Evolutionary conservation across 2,329 filamentous ascomycete species (phyloP).

Genomic region (Fusarium sp.): DNA sequence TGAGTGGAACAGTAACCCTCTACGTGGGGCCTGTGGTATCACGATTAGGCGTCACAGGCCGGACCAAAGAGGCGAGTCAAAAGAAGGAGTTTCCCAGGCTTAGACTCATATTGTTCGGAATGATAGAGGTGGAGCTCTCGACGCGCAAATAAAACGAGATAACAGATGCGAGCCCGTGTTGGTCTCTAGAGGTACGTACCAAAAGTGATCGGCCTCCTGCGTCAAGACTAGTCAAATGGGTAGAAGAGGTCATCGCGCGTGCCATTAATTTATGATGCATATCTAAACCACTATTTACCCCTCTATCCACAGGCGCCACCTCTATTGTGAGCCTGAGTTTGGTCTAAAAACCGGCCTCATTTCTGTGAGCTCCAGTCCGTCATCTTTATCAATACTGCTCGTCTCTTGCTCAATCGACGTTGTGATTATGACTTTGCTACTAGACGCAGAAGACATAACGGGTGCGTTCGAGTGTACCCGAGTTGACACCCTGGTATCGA

Average conservation of each 20-base stretch:
- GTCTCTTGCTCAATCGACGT: not conserved
- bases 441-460: not conserved
- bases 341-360: not conserved
- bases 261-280: rapidly evolving
- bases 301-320: rapidly evolving
- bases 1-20: too few relatives aligned
- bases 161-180: too few relatives aligned
- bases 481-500: not conserved
- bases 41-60: too few relatives aligned
- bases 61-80: too few relatives aligned
- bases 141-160: too few relatives aligned
- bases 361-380: not conserved
- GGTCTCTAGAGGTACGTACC: too few relatives aligned
- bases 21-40: too few relatives aligned
- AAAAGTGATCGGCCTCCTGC: too few relatives aligned
- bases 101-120: too few relatives aligned
- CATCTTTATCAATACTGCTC: not conserved
- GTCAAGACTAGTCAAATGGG: not conserved
- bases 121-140: too few relatives aligned
- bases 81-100: too few relatives aligned
- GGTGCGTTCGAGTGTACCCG: not conserved
- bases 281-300: rapidly evolving
- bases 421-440: not conserved
- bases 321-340: not conserved
- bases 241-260: not conserved